These are phyloP conservation scores for Pyrus communis DNA, from an alignment of 306 rosid species.

Conservation along the genomic window DNA sequence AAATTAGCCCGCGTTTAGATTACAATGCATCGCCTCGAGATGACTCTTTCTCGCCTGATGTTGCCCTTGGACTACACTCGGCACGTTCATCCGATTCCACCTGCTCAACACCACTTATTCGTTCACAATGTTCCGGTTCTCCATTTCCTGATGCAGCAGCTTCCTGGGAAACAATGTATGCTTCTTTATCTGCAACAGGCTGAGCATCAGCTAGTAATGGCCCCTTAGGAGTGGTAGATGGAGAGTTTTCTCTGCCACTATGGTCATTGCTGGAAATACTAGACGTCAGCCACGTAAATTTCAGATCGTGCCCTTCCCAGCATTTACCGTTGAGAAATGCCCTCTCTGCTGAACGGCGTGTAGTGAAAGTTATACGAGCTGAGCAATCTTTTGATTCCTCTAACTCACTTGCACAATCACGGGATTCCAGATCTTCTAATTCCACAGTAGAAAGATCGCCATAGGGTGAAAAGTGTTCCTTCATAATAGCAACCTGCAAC, in stretches of 20 bases:
- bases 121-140: conserved; percentile 30
- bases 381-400: conserved; percentile 36
- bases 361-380: conserved; percentile 39
- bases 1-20: conserved; percentile 45
- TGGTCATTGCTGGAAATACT: conserved; percentile 32
- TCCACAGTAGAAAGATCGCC: conserved; percentile 60
- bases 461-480: conserved; percentile 64
- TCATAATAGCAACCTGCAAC: conserved; percentile 56
- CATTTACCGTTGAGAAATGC: conserved; percentile 62
- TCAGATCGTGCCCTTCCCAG: conserved; percentile 66
- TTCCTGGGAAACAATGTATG: conserved; percentile 23
- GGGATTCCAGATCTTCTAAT: conserved; percentile 39
- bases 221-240: conserved; percentile 40
- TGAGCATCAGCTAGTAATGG: conserved; percentile 26
- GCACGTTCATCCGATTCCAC: conserved; percentile 39
- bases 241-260: conserved; percentile 38
- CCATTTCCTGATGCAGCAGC: conserved; percentile 28
- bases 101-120: conserved; percentile 25
- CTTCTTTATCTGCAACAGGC: conserved; percentile 25
- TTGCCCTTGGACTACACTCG: conserved; percentile 20
- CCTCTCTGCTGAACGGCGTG: conserved; percentile 67
- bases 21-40: conserved; percentile 25
- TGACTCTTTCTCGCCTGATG: conserved; percentile 39
- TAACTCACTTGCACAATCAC: conserved; percentile 26
- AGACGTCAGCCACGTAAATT: conserved; percentile 55